These are phyloP conservation scores for Daldinia sp. DNA, from an alignment of 2,329 filamentous ascomycete genomes.

Conservation along the genomic window DNA sequence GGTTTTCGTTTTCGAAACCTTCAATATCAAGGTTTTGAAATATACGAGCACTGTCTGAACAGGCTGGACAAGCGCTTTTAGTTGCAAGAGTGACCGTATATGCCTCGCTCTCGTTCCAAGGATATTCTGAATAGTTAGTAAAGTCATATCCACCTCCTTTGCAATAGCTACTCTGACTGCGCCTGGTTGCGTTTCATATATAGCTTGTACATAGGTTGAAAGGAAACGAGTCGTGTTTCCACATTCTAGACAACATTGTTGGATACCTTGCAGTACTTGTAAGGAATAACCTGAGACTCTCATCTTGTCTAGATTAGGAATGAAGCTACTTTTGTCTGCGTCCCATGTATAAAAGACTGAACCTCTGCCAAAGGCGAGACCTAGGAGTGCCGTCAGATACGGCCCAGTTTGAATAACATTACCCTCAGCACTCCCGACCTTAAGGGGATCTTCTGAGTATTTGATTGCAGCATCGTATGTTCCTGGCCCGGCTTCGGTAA, in stretches of 20 bases:
- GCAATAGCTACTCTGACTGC: constrained; percentile 65
- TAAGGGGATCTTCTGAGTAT: constrained; percentile 56
- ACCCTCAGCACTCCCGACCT: constrained; percentile 54
- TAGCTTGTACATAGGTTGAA: constrained; percentile 60
- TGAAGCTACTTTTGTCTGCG: constrained; percentile 64
- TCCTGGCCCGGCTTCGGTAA: constrained; percentile 75
- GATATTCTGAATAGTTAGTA: constrained; percentile 63
- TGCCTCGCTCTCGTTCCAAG: constrained; percentile 59
- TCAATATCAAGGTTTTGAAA: constrained; percentile 63
- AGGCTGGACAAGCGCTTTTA: constrained; percentile 63
- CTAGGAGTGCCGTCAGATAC: constrained; percentile 70
- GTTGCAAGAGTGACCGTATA: constrained; percentile 63
- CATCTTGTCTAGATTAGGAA: constrained; percentile 59
- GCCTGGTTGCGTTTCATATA: constrained; percentile 59
- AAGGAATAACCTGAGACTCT: constrained; percentile 69
- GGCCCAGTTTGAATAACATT: constrained; percentile 61
- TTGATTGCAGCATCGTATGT: constrained; percentile 74
- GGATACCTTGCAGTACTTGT: constrained; percentile 60
- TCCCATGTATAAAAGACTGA: constrained; percentile 78
- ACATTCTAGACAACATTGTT: constrained; percentile 61
- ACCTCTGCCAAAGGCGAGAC: constrained; percentile 76
- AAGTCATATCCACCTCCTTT: constrained; percentile 61
- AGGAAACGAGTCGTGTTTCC: constrained; percentile 62
- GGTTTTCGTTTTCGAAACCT: constrained; percentile 57
- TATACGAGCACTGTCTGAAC: constrained; percentile 63